Base-by-base conservation (phyloP, 768 basidiomycete species). In the Pholiota microspora region DNA sequence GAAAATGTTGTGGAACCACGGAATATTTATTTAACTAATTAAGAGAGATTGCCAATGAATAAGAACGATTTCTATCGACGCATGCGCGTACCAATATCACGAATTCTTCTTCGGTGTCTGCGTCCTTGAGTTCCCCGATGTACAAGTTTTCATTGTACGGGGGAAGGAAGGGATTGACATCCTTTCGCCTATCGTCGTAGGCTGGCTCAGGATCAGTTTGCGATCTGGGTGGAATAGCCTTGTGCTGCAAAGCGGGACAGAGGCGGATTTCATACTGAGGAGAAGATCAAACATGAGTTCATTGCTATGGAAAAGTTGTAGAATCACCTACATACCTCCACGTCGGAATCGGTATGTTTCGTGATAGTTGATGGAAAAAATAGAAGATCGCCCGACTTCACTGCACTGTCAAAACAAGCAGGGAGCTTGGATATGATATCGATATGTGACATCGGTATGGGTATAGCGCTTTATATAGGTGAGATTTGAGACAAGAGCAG, bases 11-110 rank as follows among this genome's bases (percentile, higher is more conserved):
- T 0, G 87, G 88, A 7, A 91, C 80, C 16, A 97, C 82, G 28
- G 92, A 85, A 69, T 81, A 96, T 71, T 92, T 94, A 71, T 94
- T 94, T 64, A 94, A 71, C 91, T 94, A 40, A 12, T 27, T n/a
- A 28, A 45, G 1, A 29, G 7, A 5, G 28, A 24, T 4, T 36
- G 23, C 12, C 16, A 24, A 28, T 13, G 5, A n/a, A 23, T 7
- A 28, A 2, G n/a, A 38, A 36, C n/a, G 10, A 25, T 16, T 2
- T 36, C n/a, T n/a, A n/a, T n/a, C n/a, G n/a, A n/a, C n/a, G n/a
- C n/a, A n/a, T n/a, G 15, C 36, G 67, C 83, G 62, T 62, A 93
- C 92, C 73, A 94, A 70, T 18, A 89, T 75, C 32, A 80, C 80
- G 69, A 91, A 92, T 45, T 82, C 78, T 29, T 77, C 75, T 8